Evolutionary conservation across 2,329 filamentous ascomycete genomes (phyloP), one percentile per base, ranked within the genome.

Genomic region (Colletotrichum orchidophilum): DNA sequence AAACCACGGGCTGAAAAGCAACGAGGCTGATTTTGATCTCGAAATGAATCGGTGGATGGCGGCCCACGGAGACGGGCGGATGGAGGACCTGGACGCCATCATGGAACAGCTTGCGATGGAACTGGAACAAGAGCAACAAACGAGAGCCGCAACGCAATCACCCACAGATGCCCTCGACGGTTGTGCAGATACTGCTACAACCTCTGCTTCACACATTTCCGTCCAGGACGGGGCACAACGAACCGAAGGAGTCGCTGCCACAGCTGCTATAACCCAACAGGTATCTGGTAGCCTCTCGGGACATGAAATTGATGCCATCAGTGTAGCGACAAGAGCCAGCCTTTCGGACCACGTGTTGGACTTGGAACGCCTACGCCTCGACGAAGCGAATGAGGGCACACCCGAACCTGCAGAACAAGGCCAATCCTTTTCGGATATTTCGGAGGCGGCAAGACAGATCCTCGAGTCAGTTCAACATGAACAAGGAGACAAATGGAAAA

Each of bases 401-500:
- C n/a, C 18, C 12, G 50, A 52, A 26, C n/a, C 24, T 46, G 27
- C 24, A 12, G 63, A 52, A 46, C 35, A 60, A 12, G 53, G 3
- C 21, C 59, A 42, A 7, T 39, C 33, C 12, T 59, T 24, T 24
- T 72, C 75, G 12, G 82, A 81, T 26, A 81, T 85, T 2, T 81
- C 83, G 2, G 81, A 84, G 66, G 83, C 83, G 0, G 83, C 83
- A 7, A 80, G 83, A 70, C 79, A 81, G 26, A 80, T 85, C 1
- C 78, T 85, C 42, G 81, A 84, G 57, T 81, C 81, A 2, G 83
- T 85, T 27, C 78, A 83, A 73, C 83, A 85, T 63, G 83, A 85
- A 71, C 77, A 78, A 54, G 82, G 83, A 52, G 83, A 85, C 9
- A 85, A 85, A 73, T 85, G 83, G 83, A 83, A 83, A 73, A 83